Base-by-base conservation (phyloP, 2,329 filamentous ascomycete species). In the Monosporascus ibericus region DNA sequence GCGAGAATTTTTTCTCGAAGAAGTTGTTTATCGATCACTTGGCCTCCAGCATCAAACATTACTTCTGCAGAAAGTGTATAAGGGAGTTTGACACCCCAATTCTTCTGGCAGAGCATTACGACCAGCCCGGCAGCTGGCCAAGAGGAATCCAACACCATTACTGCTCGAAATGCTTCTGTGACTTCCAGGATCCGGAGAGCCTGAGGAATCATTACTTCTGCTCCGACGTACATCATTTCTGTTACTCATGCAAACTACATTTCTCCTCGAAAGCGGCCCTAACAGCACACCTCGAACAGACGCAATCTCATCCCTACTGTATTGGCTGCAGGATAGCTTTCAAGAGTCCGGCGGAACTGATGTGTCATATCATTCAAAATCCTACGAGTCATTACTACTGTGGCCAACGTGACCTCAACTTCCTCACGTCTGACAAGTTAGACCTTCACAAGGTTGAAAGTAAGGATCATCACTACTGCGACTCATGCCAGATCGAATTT, bases 401-500 rank as follows among this genome's bases (percentile, higher is more conserved):
- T 30, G 27, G 15, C 14, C 27, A 34, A 34, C 14, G 30, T 5
- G 30, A 14, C 30, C 30, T 34, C 30, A 34, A 34, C 30, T 34
- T 34, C 30, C 30, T 34, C 30, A 34, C 30, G 30, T 34, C 30
- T 14, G 30, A 34, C 30, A 34, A 34, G 6, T 46, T 55, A 11
- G 15, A 15, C 6, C 15, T 8, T 8, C 53, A 53, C 51, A 52
- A 49, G n/a, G 6, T 14, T 8, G 14, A 14, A 7, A 44, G 30
- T 7, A 6, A 22, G 8, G 42, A 24, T 36, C 54, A 53, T 36
- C 9, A 55, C 37, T 55, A 50, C 30, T 56, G 54, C 9, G n/a
- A 25, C 6, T 11, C 46, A 2, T 51, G 49, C 24, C 40, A 54
- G 7, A 18, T 40, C 5, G 55, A 57, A 27, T 53, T 47, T 20